Evolutionary conservation across 31 red algal genomes (phyloP).

Genomic region (Asparagopsis taxiformis): DNA sequence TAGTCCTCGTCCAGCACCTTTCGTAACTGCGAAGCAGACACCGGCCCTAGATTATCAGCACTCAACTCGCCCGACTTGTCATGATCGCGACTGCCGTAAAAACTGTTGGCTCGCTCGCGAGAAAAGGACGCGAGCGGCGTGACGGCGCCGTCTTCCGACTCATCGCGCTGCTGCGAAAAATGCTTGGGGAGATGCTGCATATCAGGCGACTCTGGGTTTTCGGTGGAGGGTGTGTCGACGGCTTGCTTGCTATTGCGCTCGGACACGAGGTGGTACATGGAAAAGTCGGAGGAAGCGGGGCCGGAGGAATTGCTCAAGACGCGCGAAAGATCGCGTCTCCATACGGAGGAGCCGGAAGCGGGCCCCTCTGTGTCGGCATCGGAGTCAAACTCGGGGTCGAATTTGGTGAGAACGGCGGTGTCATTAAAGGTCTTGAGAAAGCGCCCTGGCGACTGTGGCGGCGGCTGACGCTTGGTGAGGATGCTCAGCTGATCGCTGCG

Average conservation of each 20-base stretch:
- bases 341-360: conserved; percentile 32
- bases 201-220: too few relatives aligned
- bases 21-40: conserved; percentile 7
- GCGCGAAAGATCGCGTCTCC: conserved; percentile 37
- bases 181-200: too few relatives aligned
- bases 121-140: conserved; percentile 19
- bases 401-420: conserved; percentile 12
- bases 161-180: too few relatives aligned
- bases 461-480: conserved; percentile 35
- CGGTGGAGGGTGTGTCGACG: conserved; percentile 1
- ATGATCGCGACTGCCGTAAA: conserved; percentile 17
- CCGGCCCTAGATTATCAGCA: conserved; percentile 20
- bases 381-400: conserved; percentile 31
- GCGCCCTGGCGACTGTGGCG: conserved; percentile 16
- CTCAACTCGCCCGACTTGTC: neutral
- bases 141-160: too few relatives aligned
- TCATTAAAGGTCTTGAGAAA: conserved; percentile 35
- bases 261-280: too few relatives aligned
- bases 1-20: conserved; percentile 48
- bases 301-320: conserved; percentile 16
- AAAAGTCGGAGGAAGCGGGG: too few relatives aligned
- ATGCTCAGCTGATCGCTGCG: conserved; percentile 17
- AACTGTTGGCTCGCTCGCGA: conserved; percentile 26
- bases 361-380: conserved; percentile 38
- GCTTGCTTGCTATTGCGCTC: too few relatives aligned